A percentile compares a stretch with the other conserved stretches of the same genome.
Conservation (phyloP, 176 grass and related monocot genomes). For the Carex scoparia region DNA sequence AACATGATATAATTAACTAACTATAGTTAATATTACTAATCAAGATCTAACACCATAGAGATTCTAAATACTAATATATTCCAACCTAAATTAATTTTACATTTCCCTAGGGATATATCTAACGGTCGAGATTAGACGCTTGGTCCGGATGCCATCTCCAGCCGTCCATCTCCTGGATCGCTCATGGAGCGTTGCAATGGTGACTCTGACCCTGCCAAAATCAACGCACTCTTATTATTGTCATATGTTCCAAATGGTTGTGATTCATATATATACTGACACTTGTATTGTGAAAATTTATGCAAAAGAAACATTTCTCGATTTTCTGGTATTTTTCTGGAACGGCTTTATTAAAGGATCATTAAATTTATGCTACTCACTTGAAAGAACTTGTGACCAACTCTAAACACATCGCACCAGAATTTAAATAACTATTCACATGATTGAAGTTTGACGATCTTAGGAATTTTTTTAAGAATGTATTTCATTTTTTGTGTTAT, state of each 20-base stretch:
- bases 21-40: constrained; percentile 13
- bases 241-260: background rate
- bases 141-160: constrained; percentile 11
- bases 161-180: constrained; percentile 35
- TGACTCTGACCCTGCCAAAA: constrained; percentile 48
- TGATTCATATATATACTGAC: background rate
- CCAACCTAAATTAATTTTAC: background rate
- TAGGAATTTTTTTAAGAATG: no score
- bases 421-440: background rate
- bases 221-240: background rate
- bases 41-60: constrained; percentile 13
- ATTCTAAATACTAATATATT: constrained; percentile 4
- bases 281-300: background rate
- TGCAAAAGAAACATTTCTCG: background rate
- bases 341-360: background rate
- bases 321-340: background rate
- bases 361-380: background rate
- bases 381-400: background rate
- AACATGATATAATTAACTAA: constrained; percentile 1
- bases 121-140: background rate
- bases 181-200: constrained; percentile 48
- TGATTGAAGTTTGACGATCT: background rate
- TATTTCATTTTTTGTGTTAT: no score
- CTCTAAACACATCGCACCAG: background rate
- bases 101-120: background rate